A percentile compares a stretch with the other conserved stretches of the same genome.
phyloP scores from a whole-genome alignment of 2,329 filamentous ascomycete species.

The Tolypocladium paradoxum region DNA sequence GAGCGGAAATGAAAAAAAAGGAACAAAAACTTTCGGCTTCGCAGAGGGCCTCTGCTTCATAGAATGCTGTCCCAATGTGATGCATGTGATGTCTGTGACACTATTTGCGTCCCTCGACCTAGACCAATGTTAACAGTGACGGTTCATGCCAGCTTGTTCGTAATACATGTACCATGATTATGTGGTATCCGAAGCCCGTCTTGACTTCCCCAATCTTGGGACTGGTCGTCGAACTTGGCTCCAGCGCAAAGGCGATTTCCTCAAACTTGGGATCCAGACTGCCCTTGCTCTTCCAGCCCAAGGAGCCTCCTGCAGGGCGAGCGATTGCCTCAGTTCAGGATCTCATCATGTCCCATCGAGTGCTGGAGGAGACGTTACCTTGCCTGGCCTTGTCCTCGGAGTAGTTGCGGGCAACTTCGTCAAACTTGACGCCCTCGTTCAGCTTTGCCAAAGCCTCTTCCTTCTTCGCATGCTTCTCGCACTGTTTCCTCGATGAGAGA shows the following conservation, averaged over 20 bases:
- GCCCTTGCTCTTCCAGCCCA: conserved; percentile 65
- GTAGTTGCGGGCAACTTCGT: conserved; percentile 60
- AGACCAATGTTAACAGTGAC: not conserved
- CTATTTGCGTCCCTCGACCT: conserved; percentile 33
- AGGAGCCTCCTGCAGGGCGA: conserved; percentile 44
- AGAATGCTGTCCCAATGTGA: conserved; percentile 1
- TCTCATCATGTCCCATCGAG: not conserved
- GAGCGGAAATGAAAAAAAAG: conserved; percentile 30
- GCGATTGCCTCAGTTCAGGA: not conserved
- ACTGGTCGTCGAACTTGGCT: conserved; percentile 51
- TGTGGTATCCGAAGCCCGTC: conserved; percentile 68
- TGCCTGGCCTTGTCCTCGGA: conserved; percentile 68
- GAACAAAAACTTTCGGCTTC: conserved; percentile 13
- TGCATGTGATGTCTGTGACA: conserved; percentile 3
- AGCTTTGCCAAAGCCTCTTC: conserved; percentile 64
- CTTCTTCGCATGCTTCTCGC: conserved; percentile 68
- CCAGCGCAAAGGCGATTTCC: conserved; percentile 58
- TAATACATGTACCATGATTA: conserved; percentile 55
- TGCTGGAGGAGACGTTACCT: conserved; percentile 25
- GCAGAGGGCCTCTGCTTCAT: not conserved
- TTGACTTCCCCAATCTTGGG: conserved; percentile 62
- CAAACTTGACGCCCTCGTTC: conserved; percentile 57
- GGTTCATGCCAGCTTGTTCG: not conserved
- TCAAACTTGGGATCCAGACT: conserved; percentile 59
- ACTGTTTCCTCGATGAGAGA: conserved; percentile 27